Evolutionary conservation across 116 monocot genomes (phyloP), one percentile per base, ranked within the genome.

Genomic region (Thalassia testudinum): DNA sequence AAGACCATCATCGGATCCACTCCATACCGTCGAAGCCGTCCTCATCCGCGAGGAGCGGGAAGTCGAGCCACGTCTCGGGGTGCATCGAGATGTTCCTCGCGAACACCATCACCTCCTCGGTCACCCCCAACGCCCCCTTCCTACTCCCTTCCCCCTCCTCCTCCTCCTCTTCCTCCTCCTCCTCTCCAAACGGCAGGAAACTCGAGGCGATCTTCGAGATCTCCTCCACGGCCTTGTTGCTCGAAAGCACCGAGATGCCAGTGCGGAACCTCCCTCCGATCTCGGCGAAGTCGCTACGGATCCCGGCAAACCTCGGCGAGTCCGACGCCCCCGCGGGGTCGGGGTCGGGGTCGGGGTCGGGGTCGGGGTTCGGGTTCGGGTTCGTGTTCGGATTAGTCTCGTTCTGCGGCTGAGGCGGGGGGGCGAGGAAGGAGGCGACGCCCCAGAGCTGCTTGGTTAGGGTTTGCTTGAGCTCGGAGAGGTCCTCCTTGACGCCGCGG

Each of bases 201-300:
- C 49, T 79, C 28, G 85, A 84, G 13, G 85, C 82, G n/a, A 95
- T 77, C 77, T 79, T 97, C 21, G 89, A 89, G 52, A 97, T 79
- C 66, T 77, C 97, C 27, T 76, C 60, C 5, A 81, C 82, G 15
- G 85, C 69, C 30, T 69, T 72, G 45, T 75, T 70, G 42, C 62
- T 68, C 5, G 82, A 92, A n/a, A 91, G 57, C 73, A 52, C 71
- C n/a, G 91, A 81, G 60, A 91, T 82, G 58, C 82, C 85, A 56
- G 52, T 71, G 62, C 67, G 70, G 54, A 85, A 75, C 34, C 75
- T 73, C 53, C 82, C 91, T 0, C 85, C 74, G 21, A 91, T 78
- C 71, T 91, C 88, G 8, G 88, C 74, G 24, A 89, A 67, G 56
- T 89, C 88, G 58, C 67, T 82, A 61, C 79, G 53, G 49, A 80